Conservation (phyloP, 345 rosid genomes). For the Bruguiera parviflora region DNA sequence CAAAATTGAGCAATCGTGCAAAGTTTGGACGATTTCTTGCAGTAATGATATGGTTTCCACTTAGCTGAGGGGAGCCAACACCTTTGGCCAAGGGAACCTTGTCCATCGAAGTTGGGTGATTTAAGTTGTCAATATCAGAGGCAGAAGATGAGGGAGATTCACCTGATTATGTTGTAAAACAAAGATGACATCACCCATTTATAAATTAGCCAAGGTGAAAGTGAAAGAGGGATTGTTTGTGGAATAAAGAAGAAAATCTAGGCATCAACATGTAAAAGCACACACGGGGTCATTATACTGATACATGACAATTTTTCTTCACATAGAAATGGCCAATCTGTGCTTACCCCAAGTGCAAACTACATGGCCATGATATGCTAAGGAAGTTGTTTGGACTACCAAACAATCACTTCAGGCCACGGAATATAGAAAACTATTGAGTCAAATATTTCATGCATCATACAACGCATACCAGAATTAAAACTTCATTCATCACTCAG, state of each 20-base stretch:
- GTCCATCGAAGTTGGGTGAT: constrained; percentile 63
- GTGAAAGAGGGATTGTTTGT: background rate
- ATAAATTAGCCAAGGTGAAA: background rate
- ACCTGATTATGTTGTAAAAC: constrained; percentile 39
- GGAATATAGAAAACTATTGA: background rate
- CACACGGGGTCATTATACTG: background rate
- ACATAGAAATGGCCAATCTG: too few relatives aligned
- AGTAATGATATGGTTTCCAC: constrained; percentile 63
- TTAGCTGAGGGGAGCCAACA: constrained; percentile 68
- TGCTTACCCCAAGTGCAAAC: background rate
- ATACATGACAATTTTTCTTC: background rate
- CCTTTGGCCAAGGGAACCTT: constrained; percentile 61
- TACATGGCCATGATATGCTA: background rate
- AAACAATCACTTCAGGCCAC: background rate
- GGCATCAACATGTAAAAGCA: background rate
- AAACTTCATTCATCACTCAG: background rate
- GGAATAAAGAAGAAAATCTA: background rate
- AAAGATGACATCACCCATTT: constrained; percentile 3
- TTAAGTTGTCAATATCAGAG: constrained; percentile 88
- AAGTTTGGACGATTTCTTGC: constrained; percentile 60
- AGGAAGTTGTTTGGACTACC: background rate
- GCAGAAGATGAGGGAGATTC: constrained; percentile 99
- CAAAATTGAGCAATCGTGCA: constrained; percentile 64
- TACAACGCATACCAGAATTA: background rate
- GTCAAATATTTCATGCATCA: background rate